phyloP scores from a whole-genome alignment of 345 rosid species.

The Gossypium thurberi region DNA sequence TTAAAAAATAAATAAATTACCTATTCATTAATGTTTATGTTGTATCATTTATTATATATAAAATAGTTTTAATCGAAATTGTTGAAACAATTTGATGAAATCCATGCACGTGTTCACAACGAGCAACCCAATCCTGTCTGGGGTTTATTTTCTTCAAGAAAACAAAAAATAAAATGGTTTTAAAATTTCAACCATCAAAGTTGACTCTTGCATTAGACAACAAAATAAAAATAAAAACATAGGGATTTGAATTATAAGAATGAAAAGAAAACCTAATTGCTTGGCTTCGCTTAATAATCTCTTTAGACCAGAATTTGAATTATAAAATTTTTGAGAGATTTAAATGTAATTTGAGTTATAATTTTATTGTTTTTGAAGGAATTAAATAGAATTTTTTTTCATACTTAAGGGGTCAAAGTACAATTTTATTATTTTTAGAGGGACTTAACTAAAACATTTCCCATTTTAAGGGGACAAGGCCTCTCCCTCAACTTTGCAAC shows the following conservation, averaged over 20 bases:
- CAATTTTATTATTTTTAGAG: too few relatives aligned
- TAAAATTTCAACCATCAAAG: slow-evolving; percentile 2
- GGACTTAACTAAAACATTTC: too few relatives aligned
- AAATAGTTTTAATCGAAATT: background rate
- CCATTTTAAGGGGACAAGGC: too few relatives aligned
- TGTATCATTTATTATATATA: background rate
- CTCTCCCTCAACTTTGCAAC: too few relatives aligned
- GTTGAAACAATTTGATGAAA: background rate
- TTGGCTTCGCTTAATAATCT: background rate
- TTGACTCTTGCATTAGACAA: slow-evolving; percentile 32
- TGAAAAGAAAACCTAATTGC: background rate
- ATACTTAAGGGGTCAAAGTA: too few relatives aligned
- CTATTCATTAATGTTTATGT: background rate
- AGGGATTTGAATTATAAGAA: slow-evolving; percentile 25
- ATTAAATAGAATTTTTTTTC: too few relatives aligned
- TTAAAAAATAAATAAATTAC: background rate
- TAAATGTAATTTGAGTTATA: too few relatives aligned
- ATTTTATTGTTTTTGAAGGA: too few relatives aligned
- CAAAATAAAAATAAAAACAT: slow-evolving; percentile 18
- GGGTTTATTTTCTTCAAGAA: background rate
- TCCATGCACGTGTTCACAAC: slow-evolving; percentile 2
- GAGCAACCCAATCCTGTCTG: background rate
- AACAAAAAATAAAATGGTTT: background rate
- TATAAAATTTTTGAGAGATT: too few relatives aligned
- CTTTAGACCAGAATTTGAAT: too few relatives aligned